Conservation (phyloP, 176 grass and related monocot species). For the Carex kokanica region DNA sequence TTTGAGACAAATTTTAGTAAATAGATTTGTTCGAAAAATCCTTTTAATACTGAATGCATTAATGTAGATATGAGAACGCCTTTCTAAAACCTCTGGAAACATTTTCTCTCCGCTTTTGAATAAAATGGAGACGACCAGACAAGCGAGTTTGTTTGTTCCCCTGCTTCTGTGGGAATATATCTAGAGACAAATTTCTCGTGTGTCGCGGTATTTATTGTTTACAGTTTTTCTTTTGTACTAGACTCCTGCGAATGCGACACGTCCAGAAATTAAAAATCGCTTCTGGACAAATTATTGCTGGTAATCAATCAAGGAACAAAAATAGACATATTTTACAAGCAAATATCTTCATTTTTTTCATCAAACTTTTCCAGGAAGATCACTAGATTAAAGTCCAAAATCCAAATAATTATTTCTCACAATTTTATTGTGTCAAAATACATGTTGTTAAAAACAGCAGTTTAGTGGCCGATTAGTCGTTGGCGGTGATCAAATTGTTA, state of each 20-base stretch:
- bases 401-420: too few relatives aligned
- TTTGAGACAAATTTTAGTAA: too few relatives aligned
- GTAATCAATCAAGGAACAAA: background rate
- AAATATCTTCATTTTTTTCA: background rate
- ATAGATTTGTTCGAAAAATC: too few relatives aligned
- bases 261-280: background rate
- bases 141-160: conserved; percentile 7
- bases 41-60: background rate
- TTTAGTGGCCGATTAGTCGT: too few relatives aligned
- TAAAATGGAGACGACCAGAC: conserved; percentile 12
- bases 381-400: background rate
- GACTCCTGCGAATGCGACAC: background rate
- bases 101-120: background rate
- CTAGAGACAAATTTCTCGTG: too few relatives aligned
- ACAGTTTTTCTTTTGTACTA: background rate
- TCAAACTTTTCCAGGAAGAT: background rate
- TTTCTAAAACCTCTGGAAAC: background rate
- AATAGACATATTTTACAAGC: background rate
- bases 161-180: background rate
- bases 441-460: too few relatives aligned
- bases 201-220: too few relatives aligned
- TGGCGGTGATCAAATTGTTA: too few relatives aligned
- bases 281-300: conserved; percentile 3
- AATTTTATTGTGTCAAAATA: background rate
- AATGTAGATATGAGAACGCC: too few relatives aligned